Conservation (phyloP, 441 rosid genomes). For the Pelargonium australe region DNA sequence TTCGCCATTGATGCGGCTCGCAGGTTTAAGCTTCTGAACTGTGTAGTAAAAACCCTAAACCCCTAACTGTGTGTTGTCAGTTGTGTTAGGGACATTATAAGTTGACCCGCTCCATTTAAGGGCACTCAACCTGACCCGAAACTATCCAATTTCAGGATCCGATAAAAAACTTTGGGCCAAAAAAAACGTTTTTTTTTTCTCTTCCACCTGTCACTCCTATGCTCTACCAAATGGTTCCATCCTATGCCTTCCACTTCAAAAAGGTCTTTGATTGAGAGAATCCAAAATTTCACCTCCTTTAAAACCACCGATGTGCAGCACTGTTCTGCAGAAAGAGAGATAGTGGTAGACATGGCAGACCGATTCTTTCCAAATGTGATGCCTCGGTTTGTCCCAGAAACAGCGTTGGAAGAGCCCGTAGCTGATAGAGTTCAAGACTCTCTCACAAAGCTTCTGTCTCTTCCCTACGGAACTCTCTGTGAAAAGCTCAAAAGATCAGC, state of each 20-base stretch:
- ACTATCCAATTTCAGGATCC: too few relatives aligned
- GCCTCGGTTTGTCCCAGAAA: slow-evolving; percentile 31
- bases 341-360: slow-evolving; percentile 35
- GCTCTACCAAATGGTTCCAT: neutral
- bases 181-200: too few relatives aligned
- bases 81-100: too few relatives aligned
- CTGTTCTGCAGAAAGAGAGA: neutral
- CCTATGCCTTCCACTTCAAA: too few relatives aligned
- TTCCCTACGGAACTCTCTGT: slow-evolving; percentile 34
- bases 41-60: neutral
- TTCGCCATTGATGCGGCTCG: slow-evolving; percentile 45
- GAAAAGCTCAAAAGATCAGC: slow-evolving; percentile 38
- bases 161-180: too few relatives aligned
- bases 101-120: neutral
- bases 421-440: slow-evolving; percentile 25
- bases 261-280: neutral
- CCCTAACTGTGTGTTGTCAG: too few relatives aligned
- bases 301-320: neutral
- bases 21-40: neutral
- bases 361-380: slow-evolving; percentile 48
- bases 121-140: too few relatives aligned
- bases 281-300: neutral
- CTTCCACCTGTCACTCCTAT: neutral
- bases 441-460: slow-evolving; percentile 31
- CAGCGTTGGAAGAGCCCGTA: slow-evolving; percentile 14